Conservation (phyloP, 2,329 filamentous ascomycete species). For the Dendryphion nanum region DNA sequence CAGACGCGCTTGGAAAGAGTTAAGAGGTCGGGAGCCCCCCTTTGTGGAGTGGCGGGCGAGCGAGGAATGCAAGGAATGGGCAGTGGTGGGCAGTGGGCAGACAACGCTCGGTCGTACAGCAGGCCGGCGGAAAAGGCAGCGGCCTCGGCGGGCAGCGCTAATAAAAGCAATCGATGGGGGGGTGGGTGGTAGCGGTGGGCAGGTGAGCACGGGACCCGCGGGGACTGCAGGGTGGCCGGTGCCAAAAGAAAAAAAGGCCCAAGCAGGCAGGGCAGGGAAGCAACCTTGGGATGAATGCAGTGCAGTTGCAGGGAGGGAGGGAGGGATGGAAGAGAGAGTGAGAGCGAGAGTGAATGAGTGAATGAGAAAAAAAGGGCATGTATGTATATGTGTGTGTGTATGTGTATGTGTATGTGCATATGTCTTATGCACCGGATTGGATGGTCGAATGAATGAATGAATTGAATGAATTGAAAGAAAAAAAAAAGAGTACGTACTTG, state of each 20-base stretch:
- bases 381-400: not conserved
- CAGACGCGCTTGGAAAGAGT: slow-evolving; percentile 35
- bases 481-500: slow-evolving; percentile 18
- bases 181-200: not conserved
- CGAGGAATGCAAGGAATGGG: slow-evolving; percentile 38
- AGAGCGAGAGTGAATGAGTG: not conserved
- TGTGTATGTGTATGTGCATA: not conserved
- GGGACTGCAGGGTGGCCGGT: not conserved
- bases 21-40: slow-evolving; percentile 33
- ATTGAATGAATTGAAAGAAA: not conserved
- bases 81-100: no score
- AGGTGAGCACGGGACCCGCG: not conserved
- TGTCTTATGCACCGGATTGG: not conserved
- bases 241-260: not conserved
- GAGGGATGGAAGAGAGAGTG: not conserved
- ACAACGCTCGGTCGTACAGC: no score
- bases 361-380: not conserved
- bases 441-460: not conserved
- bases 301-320: not conserved
- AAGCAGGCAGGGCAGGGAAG: not conserved
- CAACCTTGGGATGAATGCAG: not conserved
- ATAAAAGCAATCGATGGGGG: no score
- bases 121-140: no score
- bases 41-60: slow-evolving; percentile 31
- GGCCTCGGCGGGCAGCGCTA: no score